Percentiles rank a stretch among this genome's conserved stretches.
Evolutionary conservation across 805 yeast species (phyloP).

Genomic region (Candida qinlingensis): DNA sequence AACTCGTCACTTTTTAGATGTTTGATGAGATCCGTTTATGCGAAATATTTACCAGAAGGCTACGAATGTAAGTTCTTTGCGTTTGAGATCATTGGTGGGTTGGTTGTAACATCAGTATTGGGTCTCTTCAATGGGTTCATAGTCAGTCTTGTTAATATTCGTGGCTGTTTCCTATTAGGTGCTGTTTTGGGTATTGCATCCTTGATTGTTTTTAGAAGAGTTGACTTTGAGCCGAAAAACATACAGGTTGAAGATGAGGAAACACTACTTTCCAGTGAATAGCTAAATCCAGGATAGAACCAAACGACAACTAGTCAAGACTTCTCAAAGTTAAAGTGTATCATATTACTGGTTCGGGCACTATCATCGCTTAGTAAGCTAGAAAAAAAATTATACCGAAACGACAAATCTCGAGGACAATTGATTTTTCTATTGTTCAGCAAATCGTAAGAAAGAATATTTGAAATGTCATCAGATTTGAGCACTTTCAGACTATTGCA

Average conservation of each 20-base stretch:
- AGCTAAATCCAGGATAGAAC: too few relatives aligned
- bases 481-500: not conserved
- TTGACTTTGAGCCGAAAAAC: not conserved
- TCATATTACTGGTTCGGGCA: too few relatives aligned
- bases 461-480: not conserved
- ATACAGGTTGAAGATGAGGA: too few relatives aligned
- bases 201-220: not conserved
- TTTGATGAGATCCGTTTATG: not conserved
- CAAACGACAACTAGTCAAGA: too few relatives aligned
- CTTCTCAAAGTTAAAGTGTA: too few relatives aligned
- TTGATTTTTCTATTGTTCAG: too few relatives aligned
- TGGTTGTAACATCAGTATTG: not conserved
- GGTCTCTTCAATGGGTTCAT: not conserved
- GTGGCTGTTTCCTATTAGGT: not conserved
- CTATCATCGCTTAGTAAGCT: too few relatives aligned
- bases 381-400: too few relatives aligned
- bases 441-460: too few relatives aligned
- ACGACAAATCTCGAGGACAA: too few relatives aligned
- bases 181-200: not conserved
- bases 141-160: not conserved
- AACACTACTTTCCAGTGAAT: too few relatives aligned
- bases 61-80: not conserved
- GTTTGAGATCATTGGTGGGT: not conserved
- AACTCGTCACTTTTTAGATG: not conserved
- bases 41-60: not conserved